A percentile compares a stretch with the other conserved stretches of the same genome.
These are phyloP conservation scores for Trichosanthes truncata DNA, from an alignment of 306 rosid genomes.

Conservation along the genomic window DNA sequence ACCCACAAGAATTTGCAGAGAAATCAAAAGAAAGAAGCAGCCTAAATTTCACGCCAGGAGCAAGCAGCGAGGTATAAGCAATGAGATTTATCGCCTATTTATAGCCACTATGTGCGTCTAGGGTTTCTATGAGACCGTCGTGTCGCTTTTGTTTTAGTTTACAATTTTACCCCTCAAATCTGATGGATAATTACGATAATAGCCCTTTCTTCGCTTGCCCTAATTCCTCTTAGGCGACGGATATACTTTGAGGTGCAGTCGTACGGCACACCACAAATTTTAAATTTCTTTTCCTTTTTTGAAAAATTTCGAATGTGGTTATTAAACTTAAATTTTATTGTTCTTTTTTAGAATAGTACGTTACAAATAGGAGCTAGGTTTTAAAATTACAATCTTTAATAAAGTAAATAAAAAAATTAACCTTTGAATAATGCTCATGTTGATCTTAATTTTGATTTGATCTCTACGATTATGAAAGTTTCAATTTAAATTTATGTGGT, in stretches of 20 bases:
- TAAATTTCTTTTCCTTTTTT: background rate
- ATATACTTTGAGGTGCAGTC: background rate
- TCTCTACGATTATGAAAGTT: too few species aligned
- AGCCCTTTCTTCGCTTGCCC: background rate
- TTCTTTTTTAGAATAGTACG: too few species aligned
- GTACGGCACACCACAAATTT: background rate
- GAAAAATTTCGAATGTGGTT: background rate
- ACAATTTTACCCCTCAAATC: background rate
- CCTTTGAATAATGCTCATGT: too few species aligned
- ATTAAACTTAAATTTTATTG: background rate
- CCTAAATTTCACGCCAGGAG: constrained; percentile 3
- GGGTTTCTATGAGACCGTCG: constrained; percentile 5
- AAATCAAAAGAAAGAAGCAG: background rate
- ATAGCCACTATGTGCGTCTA: constrained; percentile 5
- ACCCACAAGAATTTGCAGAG: background rate
- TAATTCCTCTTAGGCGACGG: background rate
- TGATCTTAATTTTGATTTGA: too few species aligned
- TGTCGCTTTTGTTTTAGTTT: background rate
- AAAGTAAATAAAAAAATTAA: too few species aligned
- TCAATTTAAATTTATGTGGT: too few species aligned
- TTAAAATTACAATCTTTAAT: too few species aligned
- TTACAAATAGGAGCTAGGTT: too few species aligned
- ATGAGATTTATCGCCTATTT: background rate
- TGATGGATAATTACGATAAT: background rate
- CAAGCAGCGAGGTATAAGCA: background rate